These are phyloP conservation scores for Lepidium sativum DNA, from an alignment of 345 rosid species.

Conservation along the genomic window DNA sequence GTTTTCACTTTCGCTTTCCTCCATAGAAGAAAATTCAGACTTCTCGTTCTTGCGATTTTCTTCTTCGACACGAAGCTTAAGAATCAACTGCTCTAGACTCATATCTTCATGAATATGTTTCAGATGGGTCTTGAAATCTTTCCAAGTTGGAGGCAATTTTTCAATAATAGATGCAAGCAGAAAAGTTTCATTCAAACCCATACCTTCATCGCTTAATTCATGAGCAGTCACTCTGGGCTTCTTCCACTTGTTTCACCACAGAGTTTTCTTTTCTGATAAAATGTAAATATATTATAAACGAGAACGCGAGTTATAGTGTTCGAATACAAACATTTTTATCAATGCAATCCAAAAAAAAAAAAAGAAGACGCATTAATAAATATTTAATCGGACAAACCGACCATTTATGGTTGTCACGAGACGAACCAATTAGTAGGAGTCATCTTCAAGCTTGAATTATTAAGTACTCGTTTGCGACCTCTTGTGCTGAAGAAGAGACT, in stretches of 20 bases:
- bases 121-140: neutral
- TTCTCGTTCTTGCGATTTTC: neutral
- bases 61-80: neutral
- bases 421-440: too few relatives aligned
- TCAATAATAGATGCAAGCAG: neutral
- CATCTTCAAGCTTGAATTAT: too few relatives aligned
- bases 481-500: too few relatives aligned
- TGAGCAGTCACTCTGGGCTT: neutral
- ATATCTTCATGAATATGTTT: neutral
- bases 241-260: neutral
- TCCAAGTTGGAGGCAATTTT: neutral
- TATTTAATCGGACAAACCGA: too few relatives aligned
- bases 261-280: too few relatives aligned
- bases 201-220: neutral
- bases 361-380: too few relatives aligned
- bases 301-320: too few relatives aligned
- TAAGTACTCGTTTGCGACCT: too few relatives aligned
- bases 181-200: neutral
- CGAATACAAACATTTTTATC: too few relatives aligned
- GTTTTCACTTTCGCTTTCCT: neutral
- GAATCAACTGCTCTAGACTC: neutral
- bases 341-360: too few relatives aligned
- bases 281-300: too few relatives aligned
- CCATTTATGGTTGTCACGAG: too few relatives aligned
- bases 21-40: neutral